Evolutionary conservation across 2,329 filamentous ascomycete species (phyloP).

Genomic region (Colletotrichum siamense): DNA sequence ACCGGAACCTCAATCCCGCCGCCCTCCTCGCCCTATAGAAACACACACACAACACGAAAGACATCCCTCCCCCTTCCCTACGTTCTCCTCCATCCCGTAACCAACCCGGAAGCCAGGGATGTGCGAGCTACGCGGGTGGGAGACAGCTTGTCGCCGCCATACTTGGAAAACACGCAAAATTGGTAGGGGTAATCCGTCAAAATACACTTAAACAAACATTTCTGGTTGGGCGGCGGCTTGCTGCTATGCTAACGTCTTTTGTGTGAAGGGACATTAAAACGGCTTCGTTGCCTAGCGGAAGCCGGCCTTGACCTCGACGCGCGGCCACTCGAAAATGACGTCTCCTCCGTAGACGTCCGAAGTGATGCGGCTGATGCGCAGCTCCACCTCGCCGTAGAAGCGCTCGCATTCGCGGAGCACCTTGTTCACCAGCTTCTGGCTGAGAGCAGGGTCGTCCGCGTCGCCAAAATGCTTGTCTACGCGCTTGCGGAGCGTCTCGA

Average conservation of each 20-base stretch:
- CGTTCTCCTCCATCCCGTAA: neutral
- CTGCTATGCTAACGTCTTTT: neutral
- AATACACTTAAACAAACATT: neutral
- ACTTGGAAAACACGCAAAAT: neutral
- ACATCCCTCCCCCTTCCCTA: neutral
- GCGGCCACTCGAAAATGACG: conserved; percentile 70
- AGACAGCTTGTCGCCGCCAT: neutral
- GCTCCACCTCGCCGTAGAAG: conserved; percentile 68
- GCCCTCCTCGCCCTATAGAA: neutral
- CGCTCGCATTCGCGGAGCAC: conserved; percentile 66
- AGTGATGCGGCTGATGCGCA: conserved; percentile 63
- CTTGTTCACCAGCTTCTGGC: conserved; percentile 61
- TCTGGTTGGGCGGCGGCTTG: neutral
- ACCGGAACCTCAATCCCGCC: neutral
- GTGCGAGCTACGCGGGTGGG: neutral
- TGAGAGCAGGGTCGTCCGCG: conserved; percentile 75
- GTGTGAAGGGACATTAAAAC: neutral
- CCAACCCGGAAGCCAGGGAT: neutral
- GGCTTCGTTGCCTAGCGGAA: conserved; percentile 40
- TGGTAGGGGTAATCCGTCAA: neutral
- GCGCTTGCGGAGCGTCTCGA: conserved; percentile 86
- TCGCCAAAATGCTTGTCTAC: conserved; percentile 98
- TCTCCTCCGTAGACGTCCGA: conserved; percentile 70
- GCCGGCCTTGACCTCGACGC: conserved; percentile 65
- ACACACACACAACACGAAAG: neutral